Percentiles rank a stretch among this genome's conserved stretches.
Conservation (phyloP, 371 early-diverging fungal genomes). For the Syncephalastrum monosporum region DNA sequence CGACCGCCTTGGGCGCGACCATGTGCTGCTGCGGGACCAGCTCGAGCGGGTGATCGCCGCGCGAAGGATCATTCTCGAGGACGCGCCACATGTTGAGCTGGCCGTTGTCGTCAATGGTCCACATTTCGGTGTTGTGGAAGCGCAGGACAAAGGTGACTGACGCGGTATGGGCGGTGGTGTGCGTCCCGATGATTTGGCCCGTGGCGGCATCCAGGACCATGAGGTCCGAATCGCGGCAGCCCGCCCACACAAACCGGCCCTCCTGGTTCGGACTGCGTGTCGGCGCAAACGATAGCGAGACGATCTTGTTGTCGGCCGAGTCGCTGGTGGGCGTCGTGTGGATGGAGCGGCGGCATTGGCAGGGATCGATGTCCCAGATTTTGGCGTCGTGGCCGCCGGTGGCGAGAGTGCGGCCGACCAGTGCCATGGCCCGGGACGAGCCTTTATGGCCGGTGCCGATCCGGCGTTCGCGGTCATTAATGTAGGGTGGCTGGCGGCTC, state of each 20-base stretch:
- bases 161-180: constrained; percentile 52
- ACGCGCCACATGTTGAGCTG: constrained; percentile 68
- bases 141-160: constrained; percentile 68
- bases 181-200: constrained; percentile 50
- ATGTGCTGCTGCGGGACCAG: constrained; percentile 1
- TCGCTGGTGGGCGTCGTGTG: constrained; percentile 20
- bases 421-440: constrained; percentile 17
- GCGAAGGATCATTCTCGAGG: constrained; percentile 12
- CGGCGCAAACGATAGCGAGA: constrained; percentile 40
- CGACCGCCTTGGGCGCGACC: constrained; percentile 14
- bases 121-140: constrained; percentile 53
- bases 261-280: constrained; percentile 41
- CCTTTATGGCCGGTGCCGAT: constrained; percentile 17
- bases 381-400: constrained; percentile 25
- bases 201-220: constrained; percentile 54
- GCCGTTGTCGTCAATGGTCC: constrained; percentile 79
- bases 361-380: constrained; percentile 19
- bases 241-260: constrained; percentile 66
- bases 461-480: constrained; percentile 7
- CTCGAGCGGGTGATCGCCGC: too few relatives aligned
- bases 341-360: constrained; percentile 12
- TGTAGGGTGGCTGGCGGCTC: constrained; percentile 21
- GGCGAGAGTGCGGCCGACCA: constrained; percentile 17
- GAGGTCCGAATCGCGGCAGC: constrained; percentile 60
- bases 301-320: constrained; percentile 20